phyloP scores from a whole-genome alignment of 179 eudicot genomes.

The Gypsophila paniculata region DNA sequence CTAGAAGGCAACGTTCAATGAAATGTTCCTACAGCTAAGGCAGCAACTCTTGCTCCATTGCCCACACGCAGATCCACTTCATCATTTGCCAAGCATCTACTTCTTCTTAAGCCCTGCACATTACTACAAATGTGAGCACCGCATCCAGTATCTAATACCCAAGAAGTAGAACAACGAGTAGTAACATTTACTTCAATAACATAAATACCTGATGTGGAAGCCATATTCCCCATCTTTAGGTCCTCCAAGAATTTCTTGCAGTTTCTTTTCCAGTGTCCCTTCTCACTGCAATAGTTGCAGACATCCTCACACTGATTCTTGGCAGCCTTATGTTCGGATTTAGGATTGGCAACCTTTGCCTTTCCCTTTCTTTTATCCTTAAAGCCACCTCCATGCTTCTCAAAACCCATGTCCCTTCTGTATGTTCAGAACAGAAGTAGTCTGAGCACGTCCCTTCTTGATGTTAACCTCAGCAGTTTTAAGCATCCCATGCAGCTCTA shows the following conservation, averaged over 20 bases:
- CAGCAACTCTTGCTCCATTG: conserved; percentile 12
- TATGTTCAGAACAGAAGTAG: background rate
- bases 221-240: background rate
- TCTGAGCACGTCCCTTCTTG: too few species aligned
- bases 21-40: background rate
- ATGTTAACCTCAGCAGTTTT: too few species aligned
- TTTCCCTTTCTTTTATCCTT: background rate
- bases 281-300: background rate
- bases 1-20: background rate
- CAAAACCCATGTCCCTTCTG: background rate
- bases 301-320: too few species aligned
- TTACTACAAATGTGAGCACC: background rate
- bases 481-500: too few species aligned
- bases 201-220: conserved; percentile 3
- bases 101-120: background rate
- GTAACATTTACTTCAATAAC: background rate
- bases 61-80: conserved; percentile 4
- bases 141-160: background rate
- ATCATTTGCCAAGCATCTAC: background rate
- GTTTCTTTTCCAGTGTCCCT: conserved; percentile 6
- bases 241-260: background rate
- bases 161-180: background rate
- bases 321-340: background rate
- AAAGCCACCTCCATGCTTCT: background rate
- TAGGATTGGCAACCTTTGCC: too few species aligned